A percentile compares a stretch with the other conserved stretches of the same genome.
Conservation (phyloP, 2,329 filamentous ascomycete species). For the Thielaviopsis euricoi region DNA sequence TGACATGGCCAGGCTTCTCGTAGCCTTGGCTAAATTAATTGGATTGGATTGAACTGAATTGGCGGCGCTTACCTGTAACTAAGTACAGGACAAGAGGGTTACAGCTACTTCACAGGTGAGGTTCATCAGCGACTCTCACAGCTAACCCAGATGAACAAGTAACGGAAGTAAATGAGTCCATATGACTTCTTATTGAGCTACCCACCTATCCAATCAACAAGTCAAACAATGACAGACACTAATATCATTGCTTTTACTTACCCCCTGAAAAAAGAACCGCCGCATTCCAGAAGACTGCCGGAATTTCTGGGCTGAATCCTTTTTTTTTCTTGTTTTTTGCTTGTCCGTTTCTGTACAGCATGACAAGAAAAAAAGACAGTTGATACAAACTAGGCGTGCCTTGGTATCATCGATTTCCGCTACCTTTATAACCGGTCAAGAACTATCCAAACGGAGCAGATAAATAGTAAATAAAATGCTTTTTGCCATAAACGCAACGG, state of each 20-base stretch:
- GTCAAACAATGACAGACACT: not conserved
- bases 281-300: not conserved
- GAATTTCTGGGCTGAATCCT: not conserved
- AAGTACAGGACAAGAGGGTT: too few species aligned
- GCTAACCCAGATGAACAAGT: not conserved
- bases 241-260: not conserved
- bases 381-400: too few species aligned
- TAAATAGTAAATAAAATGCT: too few species aligned
- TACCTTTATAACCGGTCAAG: too few species aligned
- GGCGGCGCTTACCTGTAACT: not conserved
- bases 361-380: too few species aligned
- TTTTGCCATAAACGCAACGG: too few species aligned
- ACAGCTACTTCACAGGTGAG: too few species aligned
- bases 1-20: not conserved
- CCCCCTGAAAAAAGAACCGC: not conserved
- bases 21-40: not conserved
- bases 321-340: too few species aligned
- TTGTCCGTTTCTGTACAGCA: too few species aligned
- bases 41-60: too few species aligned
- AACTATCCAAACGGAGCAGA: too few species aligned
- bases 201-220: not conserved
- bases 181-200: not conserved
- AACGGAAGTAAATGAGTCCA: not conserved
- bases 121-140: not conserved
- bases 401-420: too few species aligned